Evolutionary conservation across 2,329 filamentous ascomycete genomes (phyloP).

Genomic region (Tothia fuscella): DNA sequence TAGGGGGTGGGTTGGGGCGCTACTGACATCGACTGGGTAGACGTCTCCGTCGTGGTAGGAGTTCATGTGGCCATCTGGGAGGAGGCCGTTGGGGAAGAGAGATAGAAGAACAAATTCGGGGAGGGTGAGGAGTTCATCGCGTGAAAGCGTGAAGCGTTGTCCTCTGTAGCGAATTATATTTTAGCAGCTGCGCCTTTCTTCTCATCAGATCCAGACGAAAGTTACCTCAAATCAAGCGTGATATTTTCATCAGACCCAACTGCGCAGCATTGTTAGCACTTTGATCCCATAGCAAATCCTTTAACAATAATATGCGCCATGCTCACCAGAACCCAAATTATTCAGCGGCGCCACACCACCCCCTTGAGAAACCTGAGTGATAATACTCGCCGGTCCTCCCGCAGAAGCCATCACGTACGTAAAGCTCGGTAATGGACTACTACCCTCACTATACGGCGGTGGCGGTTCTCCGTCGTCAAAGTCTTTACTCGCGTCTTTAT

Average conservation of each 20-base stretch:
- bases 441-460: slow-evolving; percentile 90
- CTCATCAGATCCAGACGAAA: not conserved
- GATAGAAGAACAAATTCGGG: slow-evolving; percentile 96
- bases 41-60: slow-evolving; percentile 86
- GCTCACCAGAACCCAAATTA: slow-evolving; percentile 62
- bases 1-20: slow-evolving; percentile 13
- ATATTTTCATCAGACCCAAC: slow-evolving; percentile 87
- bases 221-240: slow-evolving; percentile 82
- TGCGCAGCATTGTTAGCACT: slow-evolving; percentile 33
- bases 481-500: slow-evolving; percentile 63
- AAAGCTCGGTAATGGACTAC: slow-evolving; percentile 83
- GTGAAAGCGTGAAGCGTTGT: slow-evolving; percentile 82
- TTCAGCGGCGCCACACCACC: slow-evolving; percentile 64
- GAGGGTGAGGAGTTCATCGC: slow-evolving; percentile 88
- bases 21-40: slow-evolving; percentile 90
- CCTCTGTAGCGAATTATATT: slow-evolving; percentile 45
- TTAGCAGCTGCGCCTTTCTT: slow-evolving; percentile 15
- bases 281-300: not conserved
- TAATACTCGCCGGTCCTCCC: slow-evolving; percentile 94
- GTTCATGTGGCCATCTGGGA: slow-evolving; percentile 92
- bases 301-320: slow-evolving; percentile 3
- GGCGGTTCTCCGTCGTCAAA: slow-evolving; percentile 79
- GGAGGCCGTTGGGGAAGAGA: slow-evolving; percentile 95
- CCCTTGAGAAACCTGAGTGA: slow-evolving; percentile 95
- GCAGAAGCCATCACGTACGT: slow-evolving; percentile 96